A percentile compares a stretch with the other conserved stretches of the same genome.
Conservation (phyloP, 2,329 filamentous ascomycete species). For the Trichoderma brevicompactum region DNA sequence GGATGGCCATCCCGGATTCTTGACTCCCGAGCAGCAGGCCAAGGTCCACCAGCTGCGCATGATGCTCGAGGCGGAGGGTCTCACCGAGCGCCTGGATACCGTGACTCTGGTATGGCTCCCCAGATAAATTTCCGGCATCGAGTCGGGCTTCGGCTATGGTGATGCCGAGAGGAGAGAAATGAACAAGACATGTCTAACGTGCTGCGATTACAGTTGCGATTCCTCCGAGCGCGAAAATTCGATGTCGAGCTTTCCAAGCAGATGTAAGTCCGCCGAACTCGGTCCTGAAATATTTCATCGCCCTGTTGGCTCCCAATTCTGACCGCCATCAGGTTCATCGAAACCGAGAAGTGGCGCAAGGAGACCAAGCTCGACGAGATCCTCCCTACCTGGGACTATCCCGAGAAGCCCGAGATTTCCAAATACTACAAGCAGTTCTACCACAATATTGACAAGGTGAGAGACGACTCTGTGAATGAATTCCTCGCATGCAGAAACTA, state of each 20-base stretch:
- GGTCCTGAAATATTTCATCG: background rate
- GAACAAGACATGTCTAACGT: constrained; percentile 12
- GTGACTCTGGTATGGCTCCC: constrained; percentile 73
- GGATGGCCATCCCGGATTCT: constrained; percentile 84
- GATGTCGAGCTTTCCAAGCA: constrained; percentile 80
- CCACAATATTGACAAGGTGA: constrained; percentile 89
- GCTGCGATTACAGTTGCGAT: constrained; percentile 67
- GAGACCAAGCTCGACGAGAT: constrained; percentile 83
- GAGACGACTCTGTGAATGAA: constrained; percentile 25
- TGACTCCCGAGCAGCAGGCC: constrained; percentile 84
- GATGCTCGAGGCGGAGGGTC: constrained; percentile 82
- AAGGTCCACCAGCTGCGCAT: constrained; percentile 83
- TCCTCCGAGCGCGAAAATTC: constrained; percentile 94
- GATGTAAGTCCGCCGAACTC: constrained; percentile 66
- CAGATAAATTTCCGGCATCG: background rate
- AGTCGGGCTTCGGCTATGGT: background rate
- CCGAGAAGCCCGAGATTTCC: constrained; percentile 80
- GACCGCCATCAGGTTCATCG: constrained; percentile 72
- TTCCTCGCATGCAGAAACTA: background rate
- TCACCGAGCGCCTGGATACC: constrained; percentile 85
- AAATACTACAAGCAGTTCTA: constrained; percentile 98
- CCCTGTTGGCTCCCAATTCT: constrained; percentile 14
- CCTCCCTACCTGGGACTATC: constrained; percentile 81
- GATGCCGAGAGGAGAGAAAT: background rate
- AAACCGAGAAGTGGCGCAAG: constrained; percentile 88